A percentile compares a stretch with the other conserved stretches of the same genome.
phyloP scores from a whole-genome alignment of 331 rosid species.

The Rhamnella rubrinervis region DNA sequence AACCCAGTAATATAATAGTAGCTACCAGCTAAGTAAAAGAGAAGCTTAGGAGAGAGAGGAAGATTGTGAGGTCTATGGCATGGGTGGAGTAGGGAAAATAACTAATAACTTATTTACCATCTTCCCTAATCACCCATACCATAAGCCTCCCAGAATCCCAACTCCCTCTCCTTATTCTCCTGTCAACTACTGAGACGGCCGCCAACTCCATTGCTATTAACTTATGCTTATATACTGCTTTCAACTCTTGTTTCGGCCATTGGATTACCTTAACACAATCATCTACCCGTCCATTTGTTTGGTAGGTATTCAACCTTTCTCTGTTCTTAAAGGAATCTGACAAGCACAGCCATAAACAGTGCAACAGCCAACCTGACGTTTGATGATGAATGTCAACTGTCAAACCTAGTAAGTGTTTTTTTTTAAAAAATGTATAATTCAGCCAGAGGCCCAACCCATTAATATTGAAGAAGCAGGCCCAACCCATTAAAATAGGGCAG shows the following conservation, averaged over 20 bases:
- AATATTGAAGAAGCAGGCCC: neutral
- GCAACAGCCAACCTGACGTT: too few species aligned
- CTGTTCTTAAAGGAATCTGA: neutral
- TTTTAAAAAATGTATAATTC: neutral
- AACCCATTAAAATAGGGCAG: neutral
- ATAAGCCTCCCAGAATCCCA: slow-evolving; percentile 11
- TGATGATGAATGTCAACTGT: too few species aligned
- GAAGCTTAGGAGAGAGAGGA: slow-evolving; percentile 10
- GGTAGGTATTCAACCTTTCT: neutral
- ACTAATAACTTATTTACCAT: neutral
- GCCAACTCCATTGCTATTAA: neutral
- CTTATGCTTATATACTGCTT: neutral
- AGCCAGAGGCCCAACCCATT: neutral
- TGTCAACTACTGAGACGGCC: neutral
- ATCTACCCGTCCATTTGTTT: slow-evolving; percentile 15
- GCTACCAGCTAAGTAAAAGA: neutral
- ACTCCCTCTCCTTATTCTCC: slow-evolving; percentile 24
- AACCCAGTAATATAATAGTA: too few species aligned
- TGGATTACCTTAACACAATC: neutral
- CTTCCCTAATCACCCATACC: slow-evolving; percentile 26
- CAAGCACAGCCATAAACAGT: too few species aligned
- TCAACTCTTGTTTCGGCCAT: slow-evolving; percentile 7
- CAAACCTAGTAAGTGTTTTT: too few species aligned
- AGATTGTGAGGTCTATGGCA: slow-evolving; percentile 18
- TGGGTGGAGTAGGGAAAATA: slow-evolving; percentile 29